These are phyloP conservation scores for Conringia planisiliqua DNA, from an alignment of 345 rosid genomes.

Conservation along the genomic window DNA sequence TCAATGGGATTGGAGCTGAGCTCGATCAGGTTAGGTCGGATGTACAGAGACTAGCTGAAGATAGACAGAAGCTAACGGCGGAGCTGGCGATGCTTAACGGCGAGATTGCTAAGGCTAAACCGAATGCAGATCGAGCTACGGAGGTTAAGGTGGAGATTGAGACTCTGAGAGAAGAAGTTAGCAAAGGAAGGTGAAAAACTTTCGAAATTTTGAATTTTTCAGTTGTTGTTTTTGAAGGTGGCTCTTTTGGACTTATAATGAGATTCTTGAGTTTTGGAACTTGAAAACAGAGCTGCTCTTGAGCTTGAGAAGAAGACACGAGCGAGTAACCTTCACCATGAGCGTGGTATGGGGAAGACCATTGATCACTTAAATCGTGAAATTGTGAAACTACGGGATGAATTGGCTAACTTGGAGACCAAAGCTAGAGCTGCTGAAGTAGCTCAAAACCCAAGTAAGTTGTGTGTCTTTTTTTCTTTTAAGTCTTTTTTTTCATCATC, in stretches of 20 bases:
- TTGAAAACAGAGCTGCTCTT: conserved; percentile 54
- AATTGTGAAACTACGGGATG: conserved; percentile 44
- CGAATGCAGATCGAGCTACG: conserved; percentile 40
- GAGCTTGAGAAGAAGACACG: conserved; percentile 71
- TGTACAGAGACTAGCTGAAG: conserved; percentile 38
- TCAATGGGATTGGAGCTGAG: conserved; percentile 49
- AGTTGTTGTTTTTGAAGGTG: not conserved
- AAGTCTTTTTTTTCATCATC: not conserved
- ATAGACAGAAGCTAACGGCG: conserved; percentile 42
- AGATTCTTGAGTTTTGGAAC: not conserved
- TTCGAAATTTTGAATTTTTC: not conserved
- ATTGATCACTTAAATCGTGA: conserved; percentile 43
- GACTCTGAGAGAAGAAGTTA: conserved; percentile 45
- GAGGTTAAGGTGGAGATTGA: conserved; percentile 54
- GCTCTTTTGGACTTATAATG: not conserved
- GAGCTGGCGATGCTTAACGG: conserved; percentile 42
- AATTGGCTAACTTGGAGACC: conserved; percentile 49
- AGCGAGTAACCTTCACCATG: conserved; percentile 61
- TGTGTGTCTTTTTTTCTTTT: not conserved
- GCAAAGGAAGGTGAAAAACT: conserved; percentile 62
- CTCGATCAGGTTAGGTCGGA: conserved; percentile 56
- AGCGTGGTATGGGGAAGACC: conserved; percentile 59
- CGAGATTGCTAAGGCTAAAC: conserved; percentile 47
- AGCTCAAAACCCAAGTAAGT: conserved; percentile 47
- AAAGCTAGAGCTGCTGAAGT: conserved; percentile 44